Percentiles rank a stretch among this genome's conserved stretches.
Conservation (phyloP, 2,329 filamentous ascomycete species). For the Fusarium devonianum region DNA sequence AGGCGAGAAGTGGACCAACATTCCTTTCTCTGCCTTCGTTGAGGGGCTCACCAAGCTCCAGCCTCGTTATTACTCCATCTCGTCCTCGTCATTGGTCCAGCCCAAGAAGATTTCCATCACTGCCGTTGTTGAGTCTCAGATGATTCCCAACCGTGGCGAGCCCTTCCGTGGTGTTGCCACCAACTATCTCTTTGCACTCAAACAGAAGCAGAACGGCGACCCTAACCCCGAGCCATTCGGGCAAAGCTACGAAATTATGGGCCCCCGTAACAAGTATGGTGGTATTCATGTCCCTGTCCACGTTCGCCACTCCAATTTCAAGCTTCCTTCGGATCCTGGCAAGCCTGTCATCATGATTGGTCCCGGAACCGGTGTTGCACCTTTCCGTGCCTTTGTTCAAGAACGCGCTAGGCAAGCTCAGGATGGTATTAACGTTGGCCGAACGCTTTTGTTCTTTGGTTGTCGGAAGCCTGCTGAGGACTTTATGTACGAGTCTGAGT, state of each 20-base stretch:
- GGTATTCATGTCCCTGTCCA: constrained; percentile 95
- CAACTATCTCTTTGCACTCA: constrained; percentile 93
- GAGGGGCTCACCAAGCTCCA: constrained; percentile 95
- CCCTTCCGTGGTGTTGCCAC: constrained; percentile 92
- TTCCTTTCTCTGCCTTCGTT: constrained; percentile 94
- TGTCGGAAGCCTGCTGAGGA: constrained; percentile 90
- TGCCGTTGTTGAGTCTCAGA: constrained; percentile 86
- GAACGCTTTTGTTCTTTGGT: constrained; percentile 92
- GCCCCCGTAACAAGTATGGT: constrained; percentile 96
- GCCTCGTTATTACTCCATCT: constrained; percentile 99
- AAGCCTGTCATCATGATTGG: constrained; percentile 97
- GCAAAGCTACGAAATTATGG: constrained; percentile 83
- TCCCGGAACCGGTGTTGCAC: constrained; percentile 94
- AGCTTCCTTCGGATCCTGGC: constrained; percentile 91
- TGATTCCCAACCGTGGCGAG: constrained; percentile 79
- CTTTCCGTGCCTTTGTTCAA: constrained; percentile 94
- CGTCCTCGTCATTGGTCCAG: constrained; percentile 92
- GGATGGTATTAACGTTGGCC: constrained; percentile 82
- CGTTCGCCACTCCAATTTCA: constrained; percentile 98
- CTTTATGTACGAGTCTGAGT: constrained; percentile 91
- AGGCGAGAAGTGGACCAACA: constrained; percentile 78
- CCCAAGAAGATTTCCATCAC: constrained; percentile 96
- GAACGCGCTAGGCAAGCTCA: constrained; percentile 86
- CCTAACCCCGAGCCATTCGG: constrained; percentile 82
- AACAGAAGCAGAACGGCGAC: constrained; percentile 95